Evolutionary conservation across 768 basidiomycete species (phyloP).

Genomic region (Phylloporus sp.): DNA sequence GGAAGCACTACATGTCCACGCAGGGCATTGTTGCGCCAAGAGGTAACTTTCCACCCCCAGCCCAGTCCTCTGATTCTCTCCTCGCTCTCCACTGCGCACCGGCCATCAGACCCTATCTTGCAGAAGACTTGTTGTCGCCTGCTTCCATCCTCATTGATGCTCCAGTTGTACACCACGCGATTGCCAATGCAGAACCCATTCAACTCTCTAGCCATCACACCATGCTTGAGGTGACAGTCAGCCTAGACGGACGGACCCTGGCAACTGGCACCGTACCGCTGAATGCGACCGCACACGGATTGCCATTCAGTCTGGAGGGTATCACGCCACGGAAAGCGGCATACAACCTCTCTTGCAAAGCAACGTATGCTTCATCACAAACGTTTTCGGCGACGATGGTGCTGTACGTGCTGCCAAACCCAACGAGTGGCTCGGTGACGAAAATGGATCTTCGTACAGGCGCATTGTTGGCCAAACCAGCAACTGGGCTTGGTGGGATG

Average conservation of each 20-base stretch:
- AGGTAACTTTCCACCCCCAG: constrained; percentile 44
- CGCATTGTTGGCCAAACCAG: constrained; percentile 51
- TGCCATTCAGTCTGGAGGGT: constrained; percentile 46
- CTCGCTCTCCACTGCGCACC: constrained; percentile 47
- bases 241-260: constrained; percentile 42
- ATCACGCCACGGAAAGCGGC: constrained; percentile 40
- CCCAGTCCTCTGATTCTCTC: constrained; percentile 31
- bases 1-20: constrained; percentile 50
- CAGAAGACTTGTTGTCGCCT: constrained; percentile 44
- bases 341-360: constrained; percentile 29
- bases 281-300: constrained; percentile 46
- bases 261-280: constrained; percentile 44
- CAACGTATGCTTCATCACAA: constrained; percentile 34
- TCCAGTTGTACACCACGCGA: constrained; percentile 43
- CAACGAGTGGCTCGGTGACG: constrained; percentile 51
- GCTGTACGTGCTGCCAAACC: constrained; percentile 49
- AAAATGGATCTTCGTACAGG: constrained; percentile 46
- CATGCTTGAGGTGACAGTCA: constrained; percentile 41
- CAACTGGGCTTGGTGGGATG: constrained; percentile 44
- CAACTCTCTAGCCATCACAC: constrained; percentile 21
- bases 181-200: constrained; percentile 47
- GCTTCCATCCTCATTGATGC: constrained; percentile 51
- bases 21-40: constrained; percentile 44
- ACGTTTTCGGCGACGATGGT: constrained; percentile 42
- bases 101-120: no score